phyloP scores from a whole-genome alignment of 306 rosid species.

The Gleditsia sinensis region DNA sequence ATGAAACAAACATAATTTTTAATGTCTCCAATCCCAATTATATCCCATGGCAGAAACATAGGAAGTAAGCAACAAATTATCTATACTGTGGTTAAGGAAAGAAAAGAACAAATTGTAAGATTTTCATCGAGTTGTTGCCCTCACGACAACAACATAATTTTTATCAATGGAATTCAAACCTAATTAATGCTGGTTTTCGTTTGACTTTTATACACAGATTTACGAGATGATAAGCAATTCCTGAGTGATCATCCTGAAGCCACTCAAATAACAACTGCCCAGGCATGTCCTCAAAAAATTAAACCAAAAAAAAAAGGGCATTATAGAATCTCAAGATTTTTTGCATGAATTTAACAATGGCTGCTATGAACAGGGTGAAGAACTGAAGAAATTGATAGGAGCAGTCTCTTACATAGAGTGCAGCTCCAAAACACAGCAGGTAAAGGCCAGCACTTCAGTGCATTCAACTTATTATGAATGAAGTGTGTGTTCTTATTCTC shows the following conservation, averaged over 20 bases:
- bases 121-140: background rate
- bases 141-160: background rate
- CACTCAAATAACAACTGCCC: conserved; percentile 54
- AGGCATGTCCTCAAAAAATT: conserved; percentile 43
- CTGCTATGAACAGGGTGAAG: conserved; percentile 72
- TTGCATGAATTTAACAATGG: conserved; percentile 5
- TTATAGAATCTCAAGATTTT: conserved; percentile 12
- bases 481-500: background rate
- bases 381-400: conserved; percentile 82
- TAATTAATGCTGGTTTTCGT: background rate
- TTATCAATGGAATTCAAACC: background rate
- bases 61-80: background rate
- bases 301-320: background rate
- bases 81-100: background rate
- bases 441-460: conserved; percentile 22
- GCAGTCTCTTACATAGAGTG: conserved; percentile 81
- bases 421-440: conserved; percentile 97
- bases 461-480: background rate
- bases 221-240: conserved; percentile 68
- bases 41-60: conserved; percentile 14
- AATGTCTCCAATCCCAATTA: too few species aligned
- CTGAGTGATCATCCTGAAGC: conserved; percentile 65
- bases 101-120: background rate
- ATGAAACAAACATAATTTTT: too few species aligned
- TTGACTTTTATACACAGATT: conserved; percentile 48